Conservation (phyloP, 163 green algal genomes). For the Scenedesmus sp. region DNA sequence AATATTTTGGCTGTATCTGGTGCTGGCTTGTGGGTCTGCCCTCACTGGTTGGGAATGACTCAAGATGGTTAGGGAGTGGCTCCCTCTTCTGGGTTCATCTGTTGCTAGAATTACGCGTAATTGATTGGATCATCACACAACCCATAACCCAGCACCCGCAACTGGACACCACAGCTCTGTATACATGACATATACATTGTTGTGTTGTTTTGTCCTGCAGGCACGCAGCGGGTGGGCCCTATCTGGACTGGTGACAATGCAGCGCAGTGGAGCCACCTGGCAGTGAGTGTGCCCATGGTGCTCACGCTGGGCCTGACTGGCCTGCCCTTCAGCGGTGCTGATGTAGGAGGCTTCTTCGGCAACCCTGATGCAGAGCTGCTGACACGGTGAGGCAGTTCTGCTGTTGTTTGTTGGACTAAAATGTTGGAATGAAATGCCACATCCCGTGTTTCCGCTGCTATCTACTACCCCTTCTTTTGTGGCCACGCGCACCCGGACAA, state of each 20-base stretch:
- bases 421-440: too few species aligned
- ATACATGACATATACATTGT: too few species aligned
- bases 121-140: too few species aligned
- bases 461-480: conserved; percentile 98
- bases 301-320: conserved; percentile 89
- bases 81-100: too few species aligned
- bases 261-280: conserved; percentile 94
- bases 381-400: conserved; percentile 77
- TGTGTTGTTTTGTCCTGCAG: conserved; percentile 41
- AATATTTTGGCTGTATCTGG: too few species aligned
- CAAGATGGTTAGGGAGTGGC: too few species aligned
- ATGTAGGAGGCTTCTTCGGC: conserved; percentile 99
- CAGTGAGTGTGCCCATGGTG: conserved; percentile 89
- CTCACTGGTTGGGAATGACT: too few species aligned
- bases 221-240: conserved; percentile 93
- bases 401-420: too few species aligned
- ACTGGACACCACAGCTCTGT: too few species aligned
- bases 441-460: neutral
- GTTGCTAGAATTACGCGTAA: too few species aligned
- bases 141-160: too few species aligned
- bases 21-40: too few species aligned
- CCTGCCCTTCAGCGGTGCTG: conserved; percentile 92
- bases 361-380: conserved; percentile 97
- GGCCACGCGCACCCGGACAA: conserved; percentile 96
- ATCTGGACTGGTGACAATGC: conserved; percentile 99